Evolutionary conservation across 75 land plant genomes (phyloP), one percentile per base, ranked within the genome.

Genomic region (Adiantum capillusveneris): DNA sequence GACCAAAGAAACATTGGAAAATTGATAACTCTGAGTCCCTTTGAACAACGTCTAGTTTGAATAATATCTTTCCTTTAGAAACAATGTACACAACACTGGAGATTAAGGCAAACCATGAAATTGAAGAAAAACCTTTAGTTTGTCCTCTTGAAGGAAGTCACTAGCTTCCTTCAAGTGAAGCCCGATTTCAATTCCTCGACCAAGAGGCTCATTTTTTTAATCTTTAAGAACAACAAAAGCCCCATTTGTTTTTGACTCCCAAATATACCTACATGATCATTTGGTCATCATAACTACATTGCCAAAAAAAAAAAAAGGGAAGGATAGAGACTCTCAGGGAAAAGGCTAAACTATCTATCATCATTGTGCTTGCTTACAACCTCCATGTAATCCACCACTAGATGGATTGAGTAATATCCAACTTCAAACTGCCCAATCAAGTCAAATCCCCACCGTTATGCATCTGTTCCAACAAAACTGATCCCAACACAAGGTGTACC

Each of bases 221-320:
- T 92, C 98, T 59, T 92, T 95, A 22, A 81, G 73, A 30, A 92
- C 76, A 7, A 87, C 98, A 81, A 92, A 92, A 16, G 86, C 76
- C 9, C 95, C 98, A 81, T 92, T 87, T 51, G 98, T 95, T 68
- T 85, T 92, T 0, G 98, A 92, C 51, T 92, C 98, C 98, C 98
- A 88, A 0, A 92, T 91, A 60, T 92, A 79, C 98, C n/a, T n/a
- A n/a, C n/a, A n/a, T n/a, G n/a, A n/a, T n/a, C n/a, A n/a, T n/a
- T n/a, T n/a, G n/a, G n/a, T n/a, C n/a, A n/a, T n/a, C n/a, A n/a
- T n/a, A n/a, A n/a, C n/a, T n/a, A n/a, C n/a, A n/a, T n/a, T n/a
- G n/a, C n/a, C n/a, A n/a, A n/a, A n/a, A n/a, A n/a, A n/a, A n/a
- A n/a, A n/a, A n/a, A n/a, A n/a, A n/a, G n/a, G n/a, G n/a, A n/a